Percentiles rank a stretch among this genome's conserved stretches.
phyloP scores from a whole-genome alignment of 2,329 filamentous ascomycete species.

The Fusarium penzigii region DNA sequence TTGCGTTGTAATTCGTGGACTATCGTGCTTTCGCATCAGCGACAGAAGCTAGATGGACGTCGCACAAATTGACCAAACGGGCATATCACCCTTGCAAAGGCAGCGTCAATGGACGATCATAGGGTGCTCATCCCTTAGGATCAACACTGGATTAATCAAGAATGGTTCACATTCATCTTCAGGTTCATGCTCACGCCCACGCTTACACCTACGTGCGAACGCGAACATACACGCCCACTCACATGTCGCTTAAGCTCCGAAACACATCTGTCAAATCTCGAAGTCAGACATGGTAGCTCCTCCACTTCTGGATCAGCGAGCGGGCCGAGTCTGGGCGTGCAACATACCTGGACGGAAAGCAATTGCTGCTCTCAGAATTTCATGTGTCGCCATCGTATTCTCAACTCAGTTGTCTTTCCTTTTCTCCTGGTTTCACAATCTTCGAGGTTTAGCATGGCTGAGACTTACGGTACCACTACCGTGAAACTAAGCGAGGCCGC shows the following conservation, averaged over 20 bases:
- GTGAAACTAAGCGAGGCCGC: slow-evolving; percentile 15
- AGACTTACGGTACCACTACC: slow-evolving; percentile 22
- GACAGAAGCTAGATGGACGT: slow-evolving; percentile 5
- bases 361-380: slow-evolving; percentile 13
- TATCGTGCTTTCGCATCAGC: too few relatives aligned
- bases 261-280: slow-evolving; percentile 27
- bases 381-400: slow-evolving; percentile 16
- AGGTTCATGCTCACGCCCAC: too few relatives aligned
- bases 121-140: too few relatives aligned
- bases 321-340: slow-evolving; percentile 31
- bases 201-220: too few relatives aligned
- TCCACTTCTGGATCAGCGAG: slow-evolving; percentile 18
- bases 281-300: slow-evolving; percentile 29
- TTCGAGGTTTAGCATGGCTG: slow-evolving; percentile 30
- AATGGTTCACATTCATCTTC: too few relatives aligned
- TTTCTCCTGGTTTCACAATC: slow-evolving; percentile 27
- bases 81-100: slow-evolving; percentile 7
- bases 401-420: slow-evolving; percentile 15
- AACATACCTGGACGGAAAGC: slow-evolving; percentile 12
- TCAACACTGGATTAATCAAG: too few relatives aligned
- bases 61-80: slow-evolving; percentile 19
- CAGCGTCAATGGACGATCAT: too few relatives aligned
- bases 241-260: slow-evolving; percentile 19
- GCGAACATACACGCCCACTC: too few relatives aligned
- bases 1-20: too few relatives aligned